phyloP scores from a whole-genome alignment of 768 basidiomycete genomes.

The Termitomyces sp. region DNA sequence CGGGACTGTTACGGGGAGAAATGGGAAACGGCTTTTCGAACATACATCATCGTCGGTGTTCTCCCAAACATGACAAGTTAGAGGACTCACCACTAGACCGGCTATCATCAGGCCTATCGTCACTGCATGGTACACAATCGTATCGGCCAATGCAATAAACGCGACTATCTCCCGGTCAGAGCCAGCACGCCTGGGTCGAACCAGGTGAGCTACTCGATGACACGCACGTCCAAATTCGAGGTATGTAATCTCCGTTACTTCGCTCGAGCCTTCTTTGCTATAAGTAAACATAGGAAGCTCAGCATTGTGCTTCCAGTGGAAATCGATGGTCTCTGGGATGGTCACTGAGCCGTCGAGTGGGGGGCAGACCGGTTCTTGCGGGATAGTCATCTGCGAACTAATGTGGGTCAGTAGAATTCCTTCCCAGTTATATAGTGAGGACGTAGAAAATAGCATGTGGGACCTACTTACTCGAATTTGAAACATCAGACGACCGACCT shows the following conservation, averaged over 20 bases:
- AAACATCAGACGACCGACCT: not conserved
- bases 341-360: slow-evolving; percentile 15
- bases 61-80: not conserved
- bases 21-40: slow-evolving; percentile 29
- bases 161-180: slow-evolving; percentile 25
- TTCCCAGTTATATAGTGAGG: not conserved
- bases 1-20: slow-evolving; percentile 26
- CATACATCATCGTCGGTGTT: not conserved
- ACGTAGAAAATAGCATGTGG: not conserved
- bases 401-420: not conserved
- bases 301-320: slow-evolving; percentile 20
- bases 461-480: too few relatives aligned
- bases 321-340: slow-evolving; percentile 20
- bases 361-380: slow-evolving; percentile 10
- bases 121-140: slow-evolving; percentile 34
- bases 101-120: slow-evolving; percentile 28
- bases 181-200: slow-evolving; percentile 25
- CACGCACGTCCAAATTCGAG: slow-evolving; percentile 38
- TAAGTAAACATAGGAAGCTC: slow-evolving; percentile 19
- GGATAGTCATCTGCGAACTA: not conserved
- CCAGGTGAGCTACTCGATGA: slow-evolving; percentile 32
- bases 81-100: slow-evolving; percentile 25
- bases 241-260: slow-evolving; percentile 25
- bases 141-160: slow-evolving; percentile 25
- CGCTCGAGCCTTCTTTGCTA: slow-evolving; percentile 13